Conservation (phyloP, 768 basidiomycete genomes). For the Auriscalpium vulgare region DNA sequence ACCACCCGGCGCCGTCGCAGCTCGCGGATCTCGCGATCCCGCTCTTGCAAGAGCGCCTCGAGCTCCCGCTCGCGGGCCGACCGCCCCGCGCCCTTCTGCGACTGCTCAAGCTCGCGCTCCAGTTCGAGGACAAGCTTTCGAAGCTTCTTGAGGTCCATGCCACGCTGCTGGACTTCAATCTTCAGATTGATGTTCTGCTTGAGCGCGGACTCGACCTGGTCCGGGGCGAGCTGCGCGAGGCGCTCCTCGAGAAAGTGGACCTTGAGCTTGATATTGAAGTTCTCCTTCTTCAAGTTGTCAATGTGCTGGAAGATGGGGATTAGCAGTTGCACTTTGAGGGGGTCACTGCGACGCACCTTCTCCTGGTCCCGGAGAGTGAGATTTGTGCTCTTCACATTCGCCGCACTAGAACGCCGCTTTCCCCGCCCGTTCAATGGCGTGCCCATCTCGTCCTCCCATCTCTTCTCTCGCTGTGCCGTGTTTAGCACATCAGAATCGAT, state of each 20-base stretch:
- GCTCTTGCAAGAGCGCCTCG: slow-evolving; percentile 68
- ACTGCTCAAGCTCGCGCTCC: slow-evolving; percentile 69
- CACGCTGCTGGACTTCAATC: slow-evolving; percentile 83
- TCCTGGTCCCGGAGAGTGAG: slow-evolving; percentile 94
- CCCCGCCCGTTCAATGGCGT: slow-evolving; percentile 41
- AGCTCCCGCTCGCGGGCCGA: slow-evolving; percentile 61
- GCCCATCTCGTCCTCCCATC: slow-evolving; percentile 41
- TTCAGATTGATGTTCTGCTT: slow-evolving; percentile 93
- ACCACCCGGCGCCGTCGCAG: slow-evolving; percentile 42
- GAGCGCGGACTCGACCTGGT: slow-evolving; percentile 85
- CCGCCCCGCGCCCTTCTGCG: slow-evolving; percentile 40
- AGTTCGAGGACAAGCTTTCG: slow-evolving; percentile 84
- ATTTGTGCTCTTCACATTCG: slow-evolving; percentile 31
- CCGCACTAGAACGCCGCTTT: slow-evolving; percentile 35
- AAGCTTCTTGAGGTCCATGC: slow-evolving; percentile 86
- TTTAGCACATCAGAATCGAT: slow-evolving; percentile 13
- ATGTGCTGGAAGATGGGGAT: slow-evolving; percentile 57
- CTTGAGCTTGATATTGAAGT: slow-evolving; percentile 92
- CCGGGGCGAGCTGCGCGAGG: slow-evolving; percentile 80
- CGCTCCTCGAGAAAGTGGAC: slow-evolving; percentile 95
- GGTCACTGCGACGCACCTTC: slow-evolving; percentile 49
- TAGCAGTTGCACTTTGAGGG: neutral
- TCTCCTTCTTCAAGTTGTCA: slow-evolving; percentile 93
- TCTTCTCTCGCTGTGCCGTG: slow-evolving; percentile 17
- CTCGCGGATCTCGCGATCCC: slow-evolving; percentile 62